These are phyloP conservation scores for Vanilla planifolia DNA, from an alignment of 106 monocot species.

Conservation along the genomic window DNA sequence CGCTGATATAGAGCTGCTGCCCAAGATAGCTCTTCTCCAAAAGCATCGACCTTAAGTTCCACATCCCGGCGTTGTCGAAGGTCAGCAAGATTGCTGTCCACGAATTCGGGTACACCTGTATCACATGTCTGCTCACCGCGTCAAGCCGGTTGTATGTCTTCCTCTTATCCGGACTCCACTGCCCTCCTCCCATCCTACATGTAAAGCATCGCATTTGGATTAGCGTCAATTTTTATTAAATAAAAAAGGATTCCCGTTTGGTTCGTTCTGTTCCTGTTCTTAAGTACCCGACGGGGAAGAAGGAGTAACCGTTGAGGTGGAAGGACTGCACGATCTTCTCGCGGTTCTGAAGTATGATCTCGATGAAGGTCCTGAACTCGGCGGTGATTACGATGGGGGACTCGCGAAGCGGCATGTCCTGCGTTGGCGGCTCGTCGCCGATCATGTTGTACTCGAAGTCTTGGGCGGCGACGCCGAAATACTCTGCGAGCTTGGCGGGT, in stretches of 20 bases:
- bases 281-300: conserved; percentile 52
- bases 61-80: conserved; percentile 63
- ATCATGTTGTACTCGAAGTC: conserved; percentile 26
- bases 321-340: conserved; percentile 43
- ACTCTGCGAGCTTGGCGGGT: conserved; percentile 24
- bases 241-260: not conserved
- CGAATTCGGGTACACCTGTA: conserved; percentile 55
- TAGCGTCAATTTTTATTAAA: not conserved
- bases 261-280: not conserved
- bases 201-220: no score
- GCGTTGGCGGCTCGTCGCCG: conserved; percentile 9
- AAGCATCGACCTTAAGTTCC: conserved; percentile 51
- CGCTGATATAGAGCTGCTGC: conserved; percentile 51
- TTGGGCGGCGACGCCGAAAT: conserved; percentile 18
- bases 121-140: conserved; percentile 52
- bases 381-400: conserved; percentile 20
- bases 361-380: conserved; percentile 39
- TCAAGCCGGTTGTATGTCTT: conserved; percentile 48
- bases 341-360: conserved; percentile 54
- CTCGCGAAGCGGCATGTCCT: not conserved
- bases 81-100: conserved; percentile 63
- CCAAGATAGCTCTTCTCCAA: conserved; percentile 47
- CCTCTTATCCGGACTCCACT: conserved; percentile 42
- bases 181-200: conserved; percentile 50
- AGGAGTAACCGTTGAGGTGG: conserved; percentile 56